A percentile compares a stretch with the other conserved stretches of the same genome.
phyloP scores from a whole-genome alignment of 176 grass and related monocot genomes.

The Phoenix roebelenii region DNA sequence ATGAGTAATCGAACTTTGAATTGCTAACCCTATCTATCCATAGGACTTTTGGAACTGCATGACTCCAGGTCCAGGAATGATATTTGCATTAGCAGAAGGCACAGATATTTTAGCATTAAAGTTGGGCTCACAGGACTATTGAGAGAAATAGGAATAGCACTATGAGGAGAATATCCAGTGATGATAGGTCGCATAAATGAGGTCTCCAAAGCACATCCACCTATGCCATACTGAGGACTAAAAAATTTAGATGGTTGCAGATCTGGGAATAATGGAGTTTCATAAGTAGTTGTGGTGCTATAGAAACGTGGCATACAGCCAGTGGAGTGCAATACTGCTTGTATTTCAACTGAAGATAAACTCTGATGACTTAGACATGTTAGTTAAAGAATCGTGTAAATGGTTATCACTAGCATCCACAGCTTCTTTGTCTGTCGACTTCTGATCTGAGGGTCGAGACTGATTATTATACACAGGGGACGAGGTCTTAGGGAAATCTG shows the following conservation, averaged over 20 bases:
- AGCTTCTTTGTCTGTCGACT: conserved; percentile 23
- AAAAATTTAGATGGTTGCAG: conserved; percentile 48
- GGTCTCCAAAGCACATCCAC: conserved; percentile 46
- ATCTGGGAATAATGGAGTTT: conserved; percentile 44
- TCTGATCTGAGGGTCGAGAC: conserved; percentile 39
- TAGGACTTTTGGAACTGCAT: conserved; percentile 65
- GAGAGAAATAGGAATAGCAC: conserved; percentile 35
- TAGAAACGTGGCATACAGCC: conserved; percentile 40
- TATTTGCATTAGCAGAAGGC: conserved; percentile 36
- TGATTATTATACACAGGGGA: conserved; percentile 40
- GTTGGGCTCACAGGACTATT: conserved; percentile 44
- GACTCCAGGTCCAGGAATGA: conserved; percentile 37
- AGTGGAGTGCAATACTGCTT: conserved; percentile 41
- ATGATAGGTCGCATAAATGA: conserved; percentile 52
- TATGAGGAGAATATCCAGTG: conserved; percentile 51
- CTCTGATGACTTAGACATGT: conserved; percentile 4
- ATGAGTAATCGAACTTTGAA: conserved; percentile 56
- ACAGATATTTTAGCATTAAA: conserved; percentile 46
- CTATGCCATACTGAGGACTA: conserved; percentile 33
- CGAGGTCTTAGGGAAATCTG: conserved; percentile 28
- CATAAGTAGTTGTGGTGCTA: conserved; percentile 43
- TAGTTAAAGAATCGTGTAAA: conserved; percentile 31
- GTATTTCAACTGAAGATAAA: conserved; percentile 41
- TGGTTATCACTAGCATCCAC: conserved; percentile 25
- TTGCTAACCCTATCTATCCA: conserved; percentile 45